Evolutionary conservation across 1,284 basidiomycete genomes (phyloP), one percentile per base, ranked within the genome.

Genomic region (Mycosarcoma mackinlayi): DNA sequence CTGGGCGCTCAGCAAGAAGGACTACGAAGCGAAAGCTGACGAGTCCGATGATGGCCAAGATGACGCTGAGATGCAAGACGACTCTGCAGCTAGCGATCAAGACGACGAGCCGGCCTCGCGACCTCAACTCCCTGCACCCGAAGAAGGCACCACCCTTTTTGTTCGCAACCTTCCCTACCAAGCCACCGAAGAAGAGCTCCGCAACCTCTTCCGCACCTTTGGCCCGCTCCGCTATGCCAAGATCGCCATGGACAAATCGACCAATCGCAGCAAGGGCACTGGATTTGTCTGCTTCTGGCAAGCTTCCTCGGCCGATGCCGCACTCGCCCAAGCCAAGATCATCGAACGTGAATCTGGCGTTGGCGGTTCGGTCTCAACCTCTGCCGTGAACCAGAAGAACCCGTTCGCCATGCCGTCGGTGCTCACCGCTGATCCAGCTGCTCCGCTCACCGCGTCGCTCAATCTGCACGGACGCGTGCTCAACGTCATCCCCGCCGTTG

Each of bases 281-380:
- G 96, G 93, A 0, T 99, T 99, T 82, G 93, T 91, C 0, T 98
- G 94, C 83, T 98, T 96, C 85, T 98, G 95, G 95, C 93, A 95
- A 68, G 88, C 88, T 66, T 91, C 90, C 62, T 91, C 95, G 67
- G 95, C 94, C 4, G 91, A 95, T 75, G 89, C 89, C 58, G 92
- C 89, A 4, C 87, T 98, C 30, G 87, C 88, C 49, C 91, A 93
- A 79, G 91, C 93, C 44, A 54, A 65, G 25, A 63, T 78, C 34
- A 77, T 82, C 30, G 74, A 78, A 31, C 47, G 54, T 4, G 80
- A 79, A 42, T 76, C 77, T 1, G 65, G 67, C 7, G 61, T 55
- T 3, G 44, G 42, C 6, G 59, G 59, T 13, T 48, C 61, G 4
- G 11, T 30, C 10, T 47, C 54, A 6, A 19, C 63, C 10, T 52